These are phyloP conservation scores for Hordeum vulgare DNA, from an alignment of 176 grass and related monocot genomes.

Conservation along the genomic window DNA sequence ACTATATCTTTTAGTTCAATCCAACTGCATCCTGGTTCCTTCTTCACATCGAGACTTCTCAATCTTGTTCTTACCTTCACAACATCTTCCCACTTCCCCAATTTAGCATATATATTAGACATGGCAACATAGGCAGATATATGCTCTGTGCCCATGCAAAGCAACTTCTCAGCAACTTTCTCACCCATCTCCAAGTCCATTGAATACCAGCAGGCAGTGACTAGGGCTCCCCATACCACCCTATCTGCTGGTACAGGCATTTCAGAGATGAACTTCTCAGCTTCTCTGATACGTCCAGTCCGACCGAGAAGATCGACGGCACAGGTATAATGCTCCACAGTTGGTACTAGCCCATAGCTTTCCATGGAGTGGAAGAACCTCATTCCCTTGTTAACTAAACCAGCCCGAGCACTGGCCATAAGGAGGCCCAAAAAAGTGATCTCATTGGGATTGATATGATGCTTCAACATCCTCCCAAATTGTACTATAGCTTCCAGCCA, in stretches of 20 bases:
- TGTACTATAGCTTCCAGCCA: slow-evolving; percentile 44
- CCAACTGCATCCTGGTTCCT: slow-evolving; percentile 55
- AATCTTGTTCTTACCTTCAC: slow-evolving; percentile 39
- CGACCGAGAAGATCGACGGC: slow-evolving; percentile 55
- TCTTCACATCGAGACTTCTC: slow-evolving; percentile 27
- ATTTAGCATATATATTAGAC: slow-evolving; percentile 58
- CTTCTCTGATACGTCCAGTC: slow-evolving; percentile 25
- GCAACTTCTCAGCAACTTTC: slow-evolving; percentile 33
- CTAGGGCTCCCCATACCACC: slow-evolving; percentile 43
- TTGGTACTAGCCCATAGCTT: slow-evolving; percentile 36
- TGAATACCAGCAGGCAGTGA: slow-evolving; percentile 44
- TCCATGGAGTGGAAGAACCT: slow-evolving; percentile 41
- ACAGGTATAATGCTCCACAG: slow-evolving; percentile 47
- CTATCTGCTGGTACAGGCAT: slow-evolving; percentile 42
- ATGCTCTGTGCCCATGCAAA: slow-evolving; percentile 45
- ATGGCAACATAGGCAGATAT: slow-evolving; percentile 40
- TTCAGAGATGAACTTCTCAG: slow-evolving; percentile 40
- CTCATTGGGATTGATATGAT: slow-evolving; percentile 36
- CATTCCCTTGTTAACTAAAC: slow-evolving; percentile 38
- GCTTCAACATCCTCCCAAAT: slow-evolving; percentile 53
- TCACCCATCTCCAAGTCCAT: slow-evolving; percentile 49
- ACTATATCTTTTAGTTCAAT: slow-evolving; percentile 45
- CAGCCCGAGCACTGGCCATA: slow-evolving; percentile 33
- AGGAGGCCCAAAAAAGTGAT: slow-evolving; percentile 51
- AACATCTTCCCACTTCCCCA: slow-evolving; percentile 54